These are phyloP conservation scores for Coniochaeta sp. DNA, from an alignment of 2,329 filamentous ascomycete genomes.

Conservation along the genomic window DNA sequence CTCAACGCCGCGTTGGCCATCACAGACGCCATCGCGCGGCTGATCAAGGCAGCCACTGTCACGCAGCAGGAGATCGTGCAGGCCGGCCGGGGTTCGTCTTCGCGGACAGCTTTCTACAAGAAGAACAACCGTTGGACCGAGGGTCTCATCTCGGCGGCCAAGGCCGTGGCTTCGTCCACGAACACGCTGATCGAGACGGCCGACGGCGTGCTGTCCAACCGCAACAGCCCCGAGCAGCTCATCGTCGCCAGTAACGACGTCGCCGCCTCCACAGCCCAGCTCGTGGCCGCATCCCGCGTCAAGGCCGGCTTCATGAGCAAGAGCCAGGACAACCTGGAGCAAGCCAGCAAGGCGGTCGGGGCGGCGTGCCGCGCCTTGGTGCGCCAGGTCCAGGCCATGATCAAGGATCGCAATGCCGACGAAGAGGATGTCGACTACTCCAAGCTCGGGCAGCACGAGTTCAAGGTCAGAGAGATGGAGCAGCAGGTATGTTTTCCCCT, in stretches of 20 bases:
- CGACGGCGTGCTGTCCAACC: conserved; percentile 84
- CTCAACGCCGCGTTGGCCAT: conserved; percentile 88
- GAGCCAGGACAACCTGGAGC: conserved; percentile 86
- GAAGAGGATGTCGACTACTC: conserved; percentile 83
- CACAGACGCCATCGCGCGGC: conserved; percentile 83
- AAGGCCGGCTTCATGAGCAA: conserved; percentile 98
- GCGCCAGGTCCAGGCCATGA: conserved; percentile 89
- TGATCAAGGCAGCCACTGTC: conserved; percentile 89
- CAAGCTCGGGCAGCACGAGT: conserved; percentile 85
- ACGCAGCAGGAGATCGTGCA: conserved; percentile 96
- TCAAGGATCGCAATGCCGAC: conserved; percentile 74
- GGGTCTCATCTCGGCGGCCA: conserved; percentile 91
- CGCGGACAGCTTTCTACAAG: conserved; percentile 94
- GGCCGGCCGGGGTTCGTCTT: conserved; percentile 80
- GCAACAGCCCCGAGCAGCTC: conserved; percentile 91
- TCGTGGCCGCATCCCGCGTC: conserved; percentile 90
- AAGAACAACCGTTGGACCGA: conserved; percentile 99
- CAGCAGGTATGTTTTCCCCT: conserved; percentile 78
- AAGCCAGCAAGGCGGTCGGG: conserved; percentile 87
- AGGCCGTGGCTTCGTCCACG: conserved; percentile 87
- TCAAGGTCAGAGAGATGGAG: conserved; percentile 99
- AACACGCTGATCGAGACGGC: conserved; percentile 97
- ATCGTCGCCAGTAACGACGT: conserved; percentile 98
- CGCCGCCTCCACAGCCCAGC: conserved; percentile 89
- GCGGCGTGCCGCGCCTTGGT: conserved; percentile 81